Evolutionary conservation across 306 rosid species (phyloP).

Genomic region (Lablab purpureus): DNA sequence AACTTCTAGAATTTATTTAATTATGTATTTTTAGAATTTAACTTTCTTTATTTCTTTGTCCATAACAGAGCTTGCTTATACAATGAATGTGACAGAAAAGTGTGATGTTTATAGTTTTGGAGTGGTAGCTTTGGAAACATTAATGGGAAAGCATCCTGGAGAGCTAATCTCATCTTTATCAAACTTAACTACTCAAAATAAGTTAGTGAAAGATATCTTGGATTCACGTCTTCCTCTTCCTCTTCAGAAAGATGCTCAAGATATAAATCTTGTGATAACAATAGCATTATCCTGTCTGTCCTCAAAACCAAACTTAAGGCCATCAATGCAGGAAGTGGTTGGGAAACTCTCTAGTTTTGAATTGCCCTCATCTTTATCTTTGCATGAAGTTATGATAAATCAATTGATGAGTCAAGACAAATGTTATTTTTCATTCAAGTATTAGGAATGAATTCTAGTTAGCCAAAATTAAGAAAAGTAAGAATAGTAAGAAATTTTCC

Average conservation of each 20-base stretch:
- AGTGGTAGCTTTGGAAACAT: conserved; percentile 9
- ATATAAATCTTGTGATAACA: background rate
- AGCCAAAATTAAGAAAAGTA: too few relatives aligned
- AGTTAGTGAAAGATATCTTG: background rate
- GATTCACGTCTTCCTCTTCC: background rate
- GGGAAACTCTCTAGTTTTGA: too few relatives aligned
- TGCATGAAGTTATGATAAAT: too few relatives aligned
- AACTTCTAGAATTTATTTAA: background rate
- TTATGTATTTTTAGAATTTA: background rate
- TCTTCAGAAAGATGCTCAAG: background rate
- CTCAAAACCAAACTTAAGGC: background rate
- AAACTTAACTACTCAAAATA: background rate
- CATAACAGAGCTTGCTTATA: background rate
- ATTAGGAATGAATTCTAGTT: too few relatives aligned
- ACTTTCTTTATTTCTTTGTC: background rate
- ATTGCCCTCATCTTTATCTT: too few relatives aligned
- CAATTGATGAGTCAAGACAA: too few relatives aligned
- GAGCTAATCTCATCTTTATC: background rate
- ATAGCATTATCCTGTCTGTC: background rate
- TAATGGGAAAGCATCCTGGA: conserved; percentile 18
- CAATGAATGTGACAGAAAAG: background rate
- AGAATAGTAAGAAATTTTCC: too few relatives aligned
- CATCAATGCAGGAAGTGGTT: conserved; percentile 14
- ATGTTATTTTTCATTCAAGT: too few relatives aligned
- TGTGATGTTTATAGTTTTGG: conserved; percentile 4